Conservation (phyloP, 106 monocot genomes). For the Apostasia ramifera region DNA sequence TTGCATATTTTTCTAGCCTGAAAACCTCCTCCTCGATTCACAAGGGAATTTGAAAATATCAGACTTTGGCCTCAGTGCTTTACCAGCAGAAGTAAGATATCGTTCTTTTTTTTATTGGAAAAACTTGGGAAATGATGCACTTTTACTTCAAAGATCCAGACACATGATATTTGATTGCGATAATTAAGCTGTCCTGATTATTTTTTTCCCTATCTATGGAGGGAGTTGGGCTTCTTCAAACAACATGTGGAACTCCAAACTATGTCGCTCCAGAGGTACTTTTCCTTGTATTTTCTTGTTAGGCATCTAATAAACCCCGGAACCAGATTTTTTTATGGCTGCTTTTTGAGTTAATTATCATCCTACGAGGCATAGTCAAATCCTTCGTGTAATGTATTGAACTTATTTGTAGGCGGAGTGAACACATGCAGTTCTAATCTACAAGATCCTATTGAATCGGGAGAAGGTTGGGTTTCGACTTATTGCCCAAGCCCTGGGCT, state of each 20-base stretch:
- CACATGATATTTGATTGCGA: background rate
- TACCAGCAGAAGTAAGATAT: constrained; percentile 51
- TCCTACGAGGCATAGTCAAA: no score
- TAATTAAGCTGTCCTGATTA: background rate
- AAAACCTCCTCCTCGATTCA: constrained; percentile 91
- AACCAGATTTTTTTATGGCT: no score
- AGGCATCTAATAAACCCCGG: background rate
- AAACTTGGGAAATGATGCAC: background rate
- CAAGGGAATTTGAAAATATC: constrained; percentile 94
- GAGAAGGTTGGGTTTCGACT: no score
- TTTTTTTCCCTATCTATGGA: constrained; percentile 10
- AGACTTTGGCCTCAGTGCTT: constrained; percentile 95
- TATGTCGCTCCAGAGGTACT: constrained; percentile 97
- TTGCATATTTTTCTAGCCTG: constrained; percentile 46
- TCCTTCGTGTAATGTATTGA: no score
- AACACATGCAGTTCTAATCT: no score
- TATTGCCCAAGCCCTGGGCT: no score
- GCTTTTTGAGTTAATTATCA: no score
- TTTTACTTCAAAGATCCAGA: background rate
- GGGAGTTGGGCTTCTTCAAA: constrained; percentile 71
- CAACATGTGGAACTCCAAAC: constrained; percentile 97
- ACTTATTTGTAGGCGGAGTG: no score
- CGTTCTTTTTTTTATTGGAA: background rate
- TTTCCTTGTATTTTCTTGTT: constrained; percentile 1
- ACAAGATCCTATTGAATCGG: no score